Evolutionary conservation across 805 yeast species (phyloP), one percentile per base, ranked within the genome.

Genomic region (Ogataea angusta): DNA sequence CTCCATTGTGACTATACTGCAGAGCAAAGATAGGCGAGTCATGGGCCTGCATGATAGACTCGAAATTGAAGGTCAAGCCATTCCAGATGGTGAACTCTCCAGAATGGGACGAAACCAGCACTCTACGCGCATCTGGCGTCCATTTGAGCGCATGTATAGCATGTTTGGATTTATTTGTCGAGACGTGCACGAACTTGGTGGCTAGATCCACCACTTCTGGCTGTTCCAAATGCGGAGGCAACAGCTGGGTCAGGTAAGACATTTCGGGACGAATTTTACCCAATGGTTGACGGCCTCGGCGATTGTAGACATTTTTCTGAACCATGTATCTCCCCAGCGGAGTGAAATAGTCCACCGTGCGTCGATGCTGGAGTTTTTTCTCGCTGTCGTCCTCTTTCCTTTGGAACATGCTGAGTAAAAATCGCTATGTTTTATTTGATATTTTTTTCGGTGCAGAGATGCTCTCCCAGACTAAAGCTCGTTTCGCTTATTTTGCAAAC

Each of bases 31-130:
- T 84, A 0, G 96, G 89, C 45, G 84, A 73, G 60, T 93, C 99
- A 64, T 93, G 99, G 1, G 98, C 98, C 68, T 93, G 99, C 95
- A 90, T 93, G 49, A 93, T 89, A 40, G 96, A 87, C 61, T 93
- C 99, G 59, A 93, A 89, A 59, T 87, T 88, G 66, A 91, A 93
- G 8, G 95, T 83, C 72, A 85, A 77, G 9, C 98, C 97, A 61
- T 90, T 89, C 98, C 98, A 93, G 33, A 93, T 69, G 10, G 98
- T 90, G 64, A 93, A 90, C 60, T 93, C 99, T 30, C 99, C 99
- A 42, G 87, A 78, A 65, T 85, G 88, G 21, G 91, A 79, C 0
- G 95, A 95, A 5, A 95, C 95, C 19, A 93, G 70, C 36, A 93
- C 68, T 51, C 99, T 69, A 51, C 97, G 72, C 0, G 96, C 98